These are phyloP conservation scores for Picea abies DNA, from an alignment of 83 land plant genomes.

Conservation along the genomic window DNA sequence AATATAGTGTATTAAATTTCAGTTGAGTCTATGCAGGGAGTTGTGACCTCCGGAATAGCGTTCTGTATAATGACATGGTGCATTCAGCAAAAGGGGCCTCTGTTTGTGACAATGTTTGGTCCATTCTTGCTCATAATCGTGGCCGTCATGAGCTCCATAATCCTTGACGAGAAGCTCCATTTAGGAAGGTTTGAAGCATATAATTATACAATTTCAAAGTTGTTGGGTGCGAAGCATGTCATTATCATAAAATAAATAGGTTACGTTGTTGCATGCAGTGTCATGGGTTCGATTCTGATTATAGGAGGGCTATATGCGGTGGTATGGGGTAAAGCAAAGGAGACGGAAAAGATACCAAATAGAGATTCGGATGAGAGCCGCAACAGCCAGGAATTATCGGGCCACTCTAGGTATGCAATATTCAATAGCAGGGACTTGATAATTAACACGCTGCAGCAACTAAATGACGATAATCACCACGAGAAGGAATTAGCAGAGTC, in stretches of 20 bases:
- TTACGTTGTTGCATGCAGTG: neutral
- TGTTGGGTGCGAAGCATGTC: neutral
- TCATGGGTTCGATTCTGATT: slow-evolving; percentile 5
- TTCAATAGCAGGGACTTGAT: no score
- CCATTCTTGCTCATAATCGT: slow-evolving; percentile 64
- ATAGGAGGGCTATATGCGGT: neutral
- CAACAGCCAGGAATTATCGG: no score
- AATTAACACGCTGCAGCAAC: no score
- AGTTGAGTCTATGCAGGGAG: slow-evolving; percentile 31
- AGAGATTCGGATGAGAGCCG: no score
- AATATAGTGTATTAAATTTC: no score
- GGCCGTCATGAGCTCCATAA: slow-evolving; percentile 50
- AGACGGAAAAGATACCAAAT: neutral
- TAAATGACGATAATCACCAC: no score
- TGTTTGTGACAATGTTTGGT: slow-evolving; percentile 57
- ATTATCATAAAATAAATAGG: neutral
- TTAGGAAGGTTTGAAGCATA: slow-evolving; percentile 50
- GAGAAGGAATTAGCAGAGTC: no score
- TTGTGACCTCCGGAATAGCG: slow-evolving; percentile 49
- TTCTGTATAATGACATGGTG: slow-evolving; percentile 45
- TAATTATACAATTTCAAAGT: neutral
- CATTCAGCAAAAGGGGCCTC: slow-evolving; percentile 54
- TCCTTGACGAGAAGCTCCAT: slow-evolving; percentile 48
- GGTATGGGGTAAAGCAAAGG: slow-evolving; percentile 13
- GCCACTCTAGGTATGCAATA: no score